Conservation (phyloP, 2,329 filamentous ascomycete species). For the Paraconiothyrium sp. region DNA sequence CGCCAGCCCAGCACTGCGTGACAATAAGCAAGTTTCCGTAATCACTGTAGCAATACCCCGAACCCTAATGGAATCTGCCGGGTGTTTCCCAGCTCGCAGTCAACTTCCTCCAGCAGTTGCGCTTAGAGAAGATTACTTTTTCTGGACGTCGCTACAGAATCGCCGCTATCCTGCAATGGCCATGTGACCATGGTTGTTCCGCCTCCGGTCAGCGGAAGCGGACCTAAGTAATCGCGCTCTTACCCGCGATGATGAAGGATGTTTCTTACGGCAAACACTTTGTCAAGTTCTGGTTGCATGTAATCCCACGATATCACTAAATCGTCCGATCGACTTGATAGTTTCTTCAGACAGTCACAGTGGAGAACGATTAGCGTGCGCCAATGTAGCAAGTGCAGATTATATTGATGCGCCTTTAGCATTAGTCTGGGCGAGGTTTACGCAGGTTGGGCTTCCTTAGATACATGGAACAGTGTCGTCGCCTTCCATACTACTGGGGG, state of each 20-base stretch:
- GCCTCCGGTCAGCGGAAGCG: neutral
- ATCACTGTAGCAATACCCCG: neutral
- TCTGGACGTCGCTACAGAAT: neutral
- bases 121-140: neutral
- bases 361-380: neutral
- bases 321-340: neutral
- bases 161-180: neutral
- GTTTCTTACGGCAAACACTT: neutral
- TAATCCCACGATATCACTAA: neutral
- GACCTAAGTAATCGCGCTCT: neutral
- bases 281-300: neutral
- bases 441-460: neutral
- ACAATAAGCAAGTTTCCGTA: neutral
- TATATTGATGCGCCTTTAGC: neutral
- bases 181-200: neutral
- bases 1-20: neutral
- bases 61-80: neutral
- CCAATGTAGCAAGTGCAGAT: neutral
- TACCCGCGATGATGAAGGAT: neutral
- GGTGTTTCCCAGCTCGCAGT: neutral
- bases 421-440: neutral
- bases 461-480: neutral
- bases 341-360: conserved; percentile 5
- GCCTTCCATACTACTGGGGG: neutral
- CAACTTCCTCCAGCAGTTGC: neutral